These are phyloP conservation scores for Pythium dissotocum DNA, from an alignment of 352 stramenopile genomes.

Conservation along the genomic window DNA sequence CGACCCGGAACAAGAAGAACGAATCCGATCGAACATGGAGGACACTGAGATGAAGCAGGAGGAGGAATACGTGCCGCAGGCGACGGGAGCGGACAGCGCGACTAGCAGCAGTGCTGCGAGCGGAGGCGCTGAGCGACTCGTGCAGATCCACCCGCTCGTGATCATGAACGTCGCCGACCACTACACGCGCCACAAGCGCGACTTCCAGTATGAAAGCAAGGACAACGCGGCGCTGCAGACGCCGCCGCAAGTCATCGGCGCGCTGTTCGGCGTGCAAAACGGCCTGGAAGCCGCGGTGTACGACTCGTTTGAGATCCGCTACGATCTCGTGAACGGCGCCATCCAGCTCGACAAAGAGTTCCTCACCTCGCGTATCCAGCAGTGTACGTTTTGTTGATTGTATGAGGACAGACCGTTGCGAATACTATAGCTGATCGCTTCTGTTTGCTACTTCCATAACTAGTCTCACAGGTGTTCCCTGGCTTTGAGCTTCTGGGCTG, in stretches of 20 bases:
- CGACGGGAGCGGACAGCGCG: constrained; percentile 33
- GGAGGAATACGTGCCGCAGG: constrained; percentile 28
- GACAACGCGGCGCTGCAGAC: constrained; percentile 34
- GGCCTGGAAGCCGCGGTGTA: constrained; percentile 78
- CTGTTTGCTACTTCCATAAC: neutral
- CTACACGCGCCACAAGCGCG: constrained; percentile 87
- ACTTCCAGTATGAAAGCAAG: constrained; percentile 38
- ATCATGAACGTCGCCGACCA: constrained; percentile 96
- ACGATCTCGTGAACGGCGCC: constrained; percentile 50
- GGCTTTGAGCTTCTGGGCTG: constrained; percentile 88
- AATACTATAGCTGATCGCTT: neutral
- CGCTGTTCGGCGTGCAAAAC: constrained; percentile 92
- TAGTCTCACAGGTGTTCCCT: constrained; percentile 84
- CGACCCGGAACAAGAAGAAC: constrained; percentile 15
- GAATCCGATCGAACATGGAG: constrained; percentile 29
- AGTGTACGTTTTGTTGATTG: constrained; percentile 48
- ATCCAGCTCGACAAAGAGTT: constrained; percentile 87
- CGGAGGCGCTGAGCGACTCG: constrained; percentile 55
- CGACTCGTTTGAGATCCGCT: constrained; percentile 90
- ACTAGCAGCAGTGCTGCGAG: constrained; percentile 29
- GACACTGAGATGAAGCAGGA: constrained; percentile 64
- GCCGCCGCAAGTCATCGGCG: constrained; percentile 73
- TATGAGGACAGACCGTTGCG: neutral
- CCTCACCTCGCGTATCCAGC: constrained; percentile 70
- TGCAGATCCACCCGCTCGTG: constrained; percentile 87